Evolutionary conservation across 2,329 filamentous ascomycete species (phyloP), one percentile per base, ranked within the genome.

Genomic region (Pseudogymnoascus sp.): DNA sequence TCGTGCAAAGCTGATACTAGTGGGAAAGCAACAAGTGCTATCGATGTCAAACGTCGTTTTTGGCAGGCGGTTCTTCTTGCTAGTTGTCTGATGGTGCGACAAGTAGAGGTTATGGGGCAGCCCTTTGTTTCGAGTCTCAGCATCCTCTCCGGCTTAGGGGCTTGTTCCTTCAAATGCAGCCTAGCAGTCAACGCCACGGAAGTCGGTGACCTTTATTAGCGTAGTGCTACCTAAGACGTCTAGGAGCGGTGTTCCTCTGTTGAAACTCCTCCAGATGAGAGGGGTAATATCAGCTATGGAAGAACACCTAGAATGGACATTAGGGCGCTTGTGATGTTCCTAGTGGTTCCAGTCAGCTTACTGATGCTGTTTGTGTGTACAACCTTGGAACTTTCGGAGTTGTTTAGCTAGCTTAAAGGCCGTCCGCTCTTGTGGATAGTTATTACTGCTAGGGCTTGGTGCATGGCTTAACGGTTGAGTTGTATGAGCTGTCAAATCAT

Each of bases 291-390:
- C 12, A n/a, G 36, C 36, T 2, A 37, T 37, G 14, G 12, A 37
- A 37, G 36, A 37, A 37, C 36, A 37, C 36, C 3, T 37, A 6
- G 36, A 6, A n/a, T 37, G 5, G 12, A 37, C 36, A 37, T 37
- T 3, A 37, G 36, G 12, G 36, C 36, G 36, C 36, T 37, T 1
- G 36, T 37, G 5, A 37, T 37, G 36, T 7, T n/a, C 12, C 2
- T 37, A 5, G 23, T 61, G n/a, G n/a, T 23, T 31, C n/a, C 3
- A 2, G 36, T 61, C 4, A n/a, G 34, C 26, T 42, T 39, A n/a
- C 8, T 61, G 10, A 23, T 61, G 31, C 18, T 61, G 59, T 39
- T 61, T n/a, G 16, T 61, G n/a, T n/a, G 12, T 61, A 42, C n/a
- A 61, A n/a, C 59, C 59, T n/a, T 61, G n/a, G n/a, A 42, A 61